Percentiles rank a stretch among this genome's conserved stretches.
Evolutionary conservation across 192 early-diverging fungal species (phyloP).

Genomic region (Cetraspora pellucida): DNA sequence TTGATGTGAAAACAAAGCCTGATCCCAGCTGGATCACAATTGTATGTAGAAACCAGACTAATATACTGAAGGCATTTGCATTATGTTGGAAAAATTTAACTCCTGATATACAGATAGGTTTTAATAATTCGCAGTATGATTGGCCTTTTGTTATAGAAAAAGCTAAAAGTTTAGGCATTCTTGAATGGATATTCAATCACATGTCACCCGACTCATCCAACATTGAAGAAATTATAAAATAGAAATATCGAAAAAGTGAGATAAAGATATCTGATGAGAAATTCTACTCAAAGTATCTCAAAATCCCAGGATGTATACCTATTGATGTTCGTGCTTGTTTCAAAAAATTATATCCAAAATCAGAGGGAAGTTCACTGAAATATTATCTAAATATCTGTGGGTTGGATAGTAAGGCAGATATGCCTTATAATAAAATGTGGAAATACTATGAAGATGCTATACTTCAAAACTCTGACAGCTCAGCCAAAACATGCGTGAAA

Average conservation of each 20-base stretch:
- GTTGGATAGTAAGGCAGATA: constrained; percentile 1
- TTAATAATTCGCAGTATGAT: constrained; percentile 1
- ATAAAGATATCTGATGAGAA: constrained; percentile 7
- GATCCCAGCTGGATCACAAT: background rate
- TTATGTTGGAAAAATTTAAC: constrained; percentile 9
- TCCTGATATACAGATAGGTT: background rate
- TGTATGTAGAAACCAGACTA: background rate
- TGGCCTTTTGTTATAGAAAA: constrained; percentile 19
- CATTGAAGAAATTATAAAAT: background rate
- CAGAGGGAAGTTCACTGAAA: background rate
- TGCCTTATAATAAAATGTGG: background rate
- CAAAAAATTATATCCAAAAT: constrained; percentile 5
- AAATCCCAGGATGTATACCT: constrained; percentile 7
- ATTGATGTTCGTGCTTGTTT: constrained; percentile 3
- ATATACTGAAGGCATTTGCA: background rate
- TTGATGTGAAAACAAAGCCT: background rate
- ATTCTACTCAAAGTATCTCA: constrained; percentile 4
- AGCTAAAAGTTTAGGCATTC: constrained; percentile 7
- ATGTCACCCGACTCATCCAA: background rate
- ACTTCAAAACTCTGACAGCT: too few relatives aligned
- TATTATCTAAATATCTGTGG: background rate
- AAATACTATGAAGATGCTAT: constrained; percentile 1
- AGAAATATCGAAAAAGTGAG: background rate
- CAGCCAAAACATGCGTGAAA: constrained; percentile 6
- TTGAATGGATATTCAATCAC: constrained; percentile 21